A percentile compares a stretch with the other conserved stretches of the same genome.
phyloP scores from a whole-genome alignment of 2,329 filamentous ascomycete species.

The Neonectria sp. region DNA sequence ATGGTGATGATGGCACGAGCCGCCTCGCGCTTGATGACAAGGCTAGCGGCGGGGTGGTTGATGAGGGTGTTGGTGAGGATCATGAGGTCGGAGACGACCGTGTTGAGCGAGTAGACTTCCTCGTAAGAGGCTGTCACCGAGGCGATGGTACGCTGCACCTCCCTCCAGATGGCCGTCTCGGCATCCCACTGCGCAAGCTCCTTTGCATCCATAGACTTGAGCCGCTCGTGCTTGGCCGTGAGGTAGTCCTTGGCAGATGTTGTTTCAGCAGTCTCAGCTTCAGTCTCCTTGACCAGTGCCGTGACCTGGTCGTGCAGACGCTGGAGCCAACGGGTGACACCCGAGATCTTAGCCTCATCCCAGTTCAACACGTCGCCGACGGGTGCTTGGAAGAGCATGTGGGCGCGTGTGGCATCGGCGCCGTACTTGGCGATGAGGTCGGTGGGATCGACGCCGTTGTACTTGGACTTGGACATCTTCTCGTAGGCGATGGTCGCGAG shows the following conservation, averaged over 20 bases:
- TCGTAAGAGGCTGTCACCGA: constrained; percentile 79
- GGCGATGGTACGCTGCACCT: constrained; percentile 76
- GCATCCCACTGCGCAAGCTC: constrained; percentile 60
- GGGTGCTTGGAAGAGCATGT: constrained; percentile 91
- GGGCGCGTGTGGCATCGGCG: constrained; percentile 86
- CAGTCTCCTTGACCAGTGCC: constrained; percentile 36
- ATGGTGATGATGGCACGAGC: constrained; percentile 75
- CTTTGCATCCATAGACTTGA: constrained; percentile 50
- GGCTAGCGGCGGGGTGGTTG: constrained; percentile 58
- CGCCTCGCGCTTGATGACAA: constrained; percentile 64
- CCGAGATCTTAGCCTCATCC: constrained; percentile 87
- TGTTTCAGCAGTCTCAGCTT: constrained; percentile 3
- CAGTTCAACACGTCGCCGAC: constrained; percentile 88
- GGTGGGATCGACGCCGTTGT: constrained; percentile 90
- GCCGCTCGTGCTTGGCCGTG: constrained; percentile 48
- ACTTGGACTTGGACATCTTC: constrained; percentile 97
- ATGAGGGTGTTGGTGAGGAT: constrained; percentile 80
- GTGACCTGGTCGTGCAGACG: constrained; percentile 74
- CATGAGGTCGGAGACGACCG: constrained; percentile 87
- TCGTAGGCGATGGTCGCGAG: constrained; percentile 78
- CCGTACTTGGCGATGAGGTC: constrained; percentile 81
- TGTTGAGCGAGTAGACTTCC: constrained; percentile 84
- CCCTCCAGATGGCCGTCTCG: constrained; percentile 71
- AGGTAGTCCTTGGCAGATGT: constrained; percentile 55
- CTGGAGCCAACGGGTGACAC: constrained; percentile 85